Evolutionary conservation across 2,329 filamentous ascomycete species (phyloP).

Genomic region (Fusarium longipes): DNA sequence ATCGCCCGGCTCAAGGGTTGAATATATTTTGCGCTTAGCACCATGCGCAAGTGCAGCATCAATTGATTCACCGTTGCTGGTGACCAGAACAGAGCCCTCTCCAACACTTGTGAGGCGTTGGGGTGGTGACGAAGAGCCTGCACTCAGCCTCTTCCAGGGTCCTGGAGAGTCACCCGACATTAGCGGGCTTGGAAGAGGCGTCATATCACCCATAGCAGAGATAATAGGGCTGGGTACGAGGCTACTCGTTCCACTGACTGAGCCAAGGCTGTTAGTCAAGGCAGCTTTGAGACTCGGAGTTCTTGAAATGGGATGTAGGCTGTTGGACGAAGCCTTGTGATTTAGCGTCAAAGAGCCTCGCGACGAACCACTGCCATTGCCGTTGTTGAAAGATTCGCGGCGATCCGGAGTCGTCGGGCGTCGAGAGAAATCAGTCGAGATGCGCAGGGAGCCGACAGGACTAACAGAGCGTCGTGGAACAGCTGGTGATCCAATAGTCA

Average conservation of each 20-base stretch:
- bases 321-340: constrained; percentile 48
- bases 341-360: constrained; percentile 45
- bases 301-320: constrained; percentile 64
- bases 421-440: constrained; percentile 53
- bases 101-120: constrained; percentile 46
- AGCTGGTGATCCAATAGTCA: constrained; percentile 27
- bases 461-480: constrained; percentile 31
- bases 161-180: constrained; percentile 73
- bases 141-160: constrained; percentile 69
- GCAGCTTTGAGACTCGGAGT: constrained; percentile 72
- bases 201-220: constrained; percentile 80
- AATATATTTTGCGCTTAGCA: constrained; percentile 68
- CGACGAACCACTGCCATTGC: constrained; percentile 49
- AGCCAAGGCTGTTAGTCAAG: constrained; percentile 61
- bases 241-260: constrained; percentile 70
- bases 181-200: constrained; percentile 81
- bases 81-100: constrained; percentile 59
- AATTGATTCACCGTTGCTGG: constrained; percentile 63
- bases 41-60: constrained; percentile 63
- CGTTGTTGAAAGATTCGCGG: constrained; percentile 53
- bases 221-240: constrained; percentile 78
- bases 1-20: constrained; percentile 48
- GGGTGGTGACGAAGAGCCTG: constrained; percentile 59
- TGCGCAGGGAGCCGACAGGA: constrained; percentile 49
- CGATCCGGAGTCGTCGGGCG: constrained; percentile 40